A percentile compares a stretch with the other conserved stretches of the same genome.
phyloP scores from a whole-genome alignment of 371 early-diverging fungal species.

The Conidiobolus incongruus region DNA sequence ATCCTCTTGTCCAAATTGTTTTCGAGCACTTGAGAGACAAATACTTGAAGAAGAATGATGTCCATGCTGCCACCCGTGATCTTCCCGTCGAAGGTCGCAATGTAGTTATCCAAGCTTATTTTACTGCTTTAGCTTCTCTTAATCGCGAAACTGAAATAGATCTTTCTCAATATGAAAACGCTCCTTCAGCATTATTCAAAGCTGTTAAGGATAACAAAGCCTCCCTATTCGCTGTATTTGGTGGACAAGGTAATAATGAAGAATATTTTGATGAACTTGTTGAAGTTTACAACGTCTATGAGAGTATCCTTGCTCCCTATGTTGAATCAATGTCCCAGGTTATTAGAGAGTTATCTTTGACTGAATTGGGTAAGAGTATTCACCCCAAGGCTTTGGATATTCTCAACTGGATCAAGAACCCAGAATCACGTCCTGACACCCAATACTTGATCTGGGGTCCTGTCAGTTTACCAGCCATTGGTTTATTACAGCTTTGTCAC shows the following conservation, averaged over 20 bases:
- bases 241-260: constrained; percentile 90
- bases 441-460: constrained; percentile 64
- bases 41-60: constrained; percentile 60
- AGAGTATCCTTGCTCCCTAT: constrained; percentile 53
- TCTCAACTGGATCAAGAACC: constrained; percentile 68
- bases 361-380: constrained; percentile 38
- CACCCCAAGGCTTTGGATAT: constrained; percentile 73
- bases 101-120: constrained; percentile 56
- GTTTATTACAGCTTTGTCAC: constrained; percentile 62
- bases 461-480: constrained; percentile 75
- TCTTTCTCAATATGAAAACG: constrained; percentile 16
- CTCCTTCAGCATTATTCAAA: constrained; percentile 32
- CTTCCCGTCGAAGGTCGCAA: constrained; percentile 30
- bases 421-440: constrained; percentile 62
- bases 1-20: constrained; percentile 49
- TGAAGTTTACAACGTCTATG: constrained; percentile 55
- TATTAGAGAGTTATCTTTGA: constrained; percentile 39
- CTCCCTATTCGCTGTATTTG: constrained; percentile 71
- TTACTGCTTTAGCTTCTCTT: constrained; percentile 48
- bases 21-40: constrained; percentile 49
- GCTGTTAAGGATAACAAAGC: constrained; percentile 41
- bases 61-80: constrained; percentile 51
- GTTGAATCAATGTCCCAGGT: constrained; percentile 53
- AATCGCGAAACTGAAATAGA: constrained; percentile 19
- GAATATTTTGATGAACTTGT: constrained; percentile 87